Base-by-base conservation (phyloP, 495 filamentous ascomycete genomes). In the Aspergillus coremiiformis region DNA sequence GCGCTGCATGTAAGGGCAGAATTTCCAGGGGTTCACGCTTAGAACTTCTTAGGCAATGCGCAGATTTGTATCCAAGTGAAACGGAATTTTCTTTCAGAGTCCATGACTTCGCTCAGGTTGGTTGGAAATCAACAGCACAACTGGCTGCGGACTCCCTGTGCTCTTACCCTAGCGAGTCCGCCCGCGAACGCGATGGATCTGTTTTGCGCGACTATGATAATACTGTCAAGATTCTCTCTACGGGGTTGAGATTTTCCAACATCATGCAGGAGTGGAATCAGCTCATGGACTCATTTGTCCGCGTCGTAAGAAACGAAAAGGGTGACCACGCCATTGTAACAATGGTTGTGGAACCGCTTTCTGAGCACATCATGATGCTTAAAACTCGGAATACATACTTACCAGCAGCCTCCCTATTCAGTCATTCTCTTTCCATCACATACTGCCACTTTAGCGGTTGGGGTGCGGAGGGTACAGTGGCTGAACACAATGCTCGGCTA, bases 341-440 rank as follows among this genome's bases (percentile, higher is more conserved):
- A 17, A 74, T 80, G 23, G 73, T 87, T 11, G 71, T 89, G 23
- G 89, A 91, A 51, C 89, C 88, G 9, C 62, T 95, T 19, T 80
- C 87, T 4, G 81, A 80, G 43, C 60, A 49, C 14, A 56, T 72
- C 23, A 57, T 61, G 42, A 44, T 26, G 24, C 39, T 69, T 23
- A 37, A 53, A 14, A 49, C 53, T 27, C 44, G 22, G 3, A 54
- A 64, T 21, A 52, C 61, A 1, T 70, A 64, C 54, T 27, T 61
- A 14, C 65, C 69, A 6, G 60, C 58, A 17, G 62, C 62, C 6
- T 65, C 68, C 22, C 57, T 76, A 2, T 57, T 74, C 20, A 49
- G 60, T 3, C 68, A 72, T 44, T 63, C 65, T 8, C 50, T 67
- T 26, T 63, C 68, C 10, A 61, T 72, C 33, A 53, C 67, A 29